These are phyloP conservation scores for Globisporangium paddicum DNA, from an alignment of 352 stramenopile species.

Conservation along the genomic window DNA sequence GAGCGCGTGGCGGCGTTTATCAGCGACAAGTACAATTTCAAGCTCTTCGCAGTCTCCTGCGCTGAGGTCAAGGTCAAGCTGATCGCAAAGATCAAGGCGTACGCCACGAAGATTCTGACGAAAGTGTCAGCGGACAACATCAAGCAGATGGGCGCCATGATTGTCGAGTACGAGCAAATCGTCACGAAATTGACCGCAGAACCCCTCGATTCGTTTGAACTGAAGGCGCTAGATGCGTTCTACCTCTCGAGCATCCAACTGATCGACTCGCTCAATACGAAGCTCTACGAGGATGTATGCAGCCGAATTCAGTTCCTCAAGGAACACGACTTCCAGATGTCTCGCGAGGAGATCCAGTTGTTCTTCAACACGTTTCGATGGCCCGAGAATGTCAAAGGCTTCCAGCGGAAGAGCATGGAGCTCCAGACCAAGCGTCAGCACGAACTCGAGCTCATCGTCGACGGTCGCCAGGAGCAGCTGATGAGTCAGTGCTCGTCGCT, in stretches of 20 bases:
- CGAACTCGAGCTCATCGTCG: conserved; percentile 86
- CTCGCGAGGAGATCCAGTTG: conserved; percentile 87
- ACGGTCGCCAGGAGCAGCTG: conserved; percentile 88
- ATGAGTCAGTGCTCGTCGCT: conserved; percentile 68
- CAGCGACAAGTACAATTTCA: conserved; percentile 87
- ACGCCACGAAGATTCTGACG: conserved; percentile 64
- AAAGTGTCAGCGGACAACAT: conserved; percentile 85
- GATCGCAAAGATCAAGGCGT: conserved; percentile 60
- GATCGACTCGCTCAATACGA: conserved; percentile 65
- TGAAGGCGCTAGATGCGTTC: conserved; percentile 87
- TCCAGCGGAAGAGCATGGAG: conserved; percentile 90
- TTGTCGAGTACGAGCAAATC: conserved; percentile 86
- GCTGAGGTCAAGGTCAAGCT: conserved; percentile 87
- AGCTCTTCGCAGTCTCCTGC: conserved; percentile 87
- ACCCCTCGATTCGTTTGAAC: conserved; percentile 86
- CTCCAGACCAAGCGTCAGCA: conserved; percentile 87
- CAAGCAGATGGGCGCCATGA: conserved; percentile 84
- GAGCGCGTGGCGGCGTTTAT: conserved; percentile 38
- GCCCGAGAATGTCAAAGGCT: conserved; percentile 89
- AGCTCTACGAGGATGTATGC: conserved; percentile 77
- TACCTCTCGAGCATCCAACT: conserved; percentile 68
- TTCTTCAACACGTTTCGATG: conserved; percentile 90
- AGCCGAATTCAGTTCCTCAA: conserved; percentile 86
- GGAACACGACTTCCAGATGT: conserved; percentile 82
- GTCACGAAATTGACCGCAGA: conserved; percentile 84